Evolutionary conservation across 2,329 filamentous ascomycete genomes (phyloP).

Genomic region (Colletotrichum melonis): DNA sequence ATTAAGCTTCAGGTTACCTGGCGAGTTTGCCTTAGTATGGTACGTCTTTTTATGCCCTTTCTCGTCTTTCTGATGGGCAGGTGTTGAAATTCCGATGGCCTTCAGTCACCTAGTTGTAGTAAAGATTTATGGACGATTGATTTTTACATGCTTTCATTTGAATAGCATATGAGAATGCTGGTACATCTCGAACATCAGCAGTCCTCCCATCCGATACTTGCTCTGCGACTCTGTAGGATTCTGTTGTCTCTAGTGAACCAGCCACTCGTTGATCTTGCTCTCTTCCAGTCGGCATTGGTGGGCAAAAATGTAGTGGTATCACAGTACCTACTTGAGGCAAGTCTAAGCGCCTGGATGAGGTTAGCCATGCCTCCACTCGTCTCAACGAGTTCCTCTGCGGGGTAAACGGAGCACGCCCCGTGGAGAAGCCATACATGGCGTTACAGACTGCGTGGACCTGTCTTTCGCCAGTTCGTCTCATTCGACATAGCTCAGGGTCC

Average conservation of each 20-base stretch:
- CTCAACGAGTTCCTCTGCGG: conserved; percentile 1
- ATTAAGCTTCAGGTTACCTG: no score
- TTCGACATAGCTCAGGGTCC: not conserved
- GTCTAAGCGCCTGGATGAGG: conserved; percentile 1
- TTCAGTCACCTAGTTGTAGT: no score
- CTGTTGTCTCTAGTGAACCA: not conserved
- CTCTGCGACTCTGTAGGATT: not conserved
- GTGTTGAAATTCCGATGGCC: no score
- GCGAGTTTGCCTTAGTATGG: no score
- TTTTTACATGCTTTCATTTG: not conserved
- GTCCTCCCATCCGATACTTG: no score
- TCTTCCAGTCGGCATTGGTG: not conserved
- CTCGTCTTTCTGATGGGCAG: no score
- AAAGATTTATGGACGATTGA: no score
- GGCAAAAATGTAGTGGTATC: not conserved
- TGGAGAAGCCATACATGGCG: not conserved
- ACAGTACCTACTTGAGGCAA: not conserved
- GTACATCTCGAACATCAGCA: no score
- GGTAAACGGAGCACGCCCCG: conserved; percentile 4
- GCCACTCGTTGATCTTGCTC: not conserved
- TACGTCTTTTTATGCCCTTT: no score
- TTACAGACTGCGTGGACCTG: not conserved
- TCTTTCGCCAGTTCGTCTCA: not conserved
- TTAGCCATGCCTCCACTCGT: not conserved
- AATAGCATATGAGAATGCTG: no score